These are phyloP conservation scores for Penicillium sp. DNA, from an alignment of 2,329 filamentous ascomycete species.

Conservation along the genomic window DNA sequence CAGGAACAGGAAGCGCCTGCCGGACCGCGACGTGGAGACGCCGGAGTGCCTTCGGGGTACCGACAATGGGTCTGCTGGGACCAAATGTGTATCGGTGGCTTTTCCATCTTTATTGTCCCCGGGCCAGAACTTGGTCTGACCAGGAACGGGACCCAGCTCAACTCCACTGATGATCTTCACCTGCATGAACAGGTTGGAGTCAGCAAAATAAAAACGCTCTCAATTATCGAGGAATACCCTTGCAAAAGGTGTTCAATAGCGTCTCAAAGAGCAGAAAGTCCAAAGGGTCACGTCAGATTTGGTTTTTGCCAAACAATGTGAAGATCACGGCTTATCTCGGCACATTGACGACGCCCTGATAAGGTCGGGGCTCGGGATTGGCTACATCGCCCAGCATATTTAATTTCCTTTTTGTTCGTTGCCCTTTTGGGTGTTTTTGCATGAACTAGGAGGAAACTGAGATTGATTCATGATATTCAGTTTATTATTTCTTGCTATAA, in stretches of 20 bases:
- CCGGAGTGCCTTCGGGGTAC: neutral
- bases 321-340: slow-evolving; percentile 14
- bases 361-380: slow-evolving; percentile 14
- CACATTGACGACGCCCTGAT: slow-evolving; percentile 6
- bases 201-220: neutral
- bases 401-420: neutral
- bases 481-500: neutral
- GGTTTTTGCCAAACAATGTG: neutral
- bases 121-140: too few relatives aligned
- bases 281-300: neutral
- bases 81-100: neutral
- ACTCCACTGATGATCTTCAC: neutral
- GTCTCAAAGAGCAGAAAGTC: neutral
- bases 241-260: neutral
- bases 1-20: neutral
- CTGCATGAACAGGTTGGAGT: neutral
- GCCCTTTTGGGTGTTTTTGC: neutral
- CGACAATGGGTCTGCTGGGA: neutral
- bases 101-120: neutral
- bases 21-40: neutral
- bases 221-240: slow-evolving; percentile 1
- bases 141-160: neutral
- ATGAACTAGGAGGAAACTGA: too few relatives aligned
- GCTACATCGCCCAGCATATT: neutral
- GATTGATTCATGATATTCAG: too few relatives aligned